These are phyloP conservation scores for Dissophora globulifera DNA, from an alignment of 192 early-diverging fungal species.

Conservation along the genomic window DNA sequence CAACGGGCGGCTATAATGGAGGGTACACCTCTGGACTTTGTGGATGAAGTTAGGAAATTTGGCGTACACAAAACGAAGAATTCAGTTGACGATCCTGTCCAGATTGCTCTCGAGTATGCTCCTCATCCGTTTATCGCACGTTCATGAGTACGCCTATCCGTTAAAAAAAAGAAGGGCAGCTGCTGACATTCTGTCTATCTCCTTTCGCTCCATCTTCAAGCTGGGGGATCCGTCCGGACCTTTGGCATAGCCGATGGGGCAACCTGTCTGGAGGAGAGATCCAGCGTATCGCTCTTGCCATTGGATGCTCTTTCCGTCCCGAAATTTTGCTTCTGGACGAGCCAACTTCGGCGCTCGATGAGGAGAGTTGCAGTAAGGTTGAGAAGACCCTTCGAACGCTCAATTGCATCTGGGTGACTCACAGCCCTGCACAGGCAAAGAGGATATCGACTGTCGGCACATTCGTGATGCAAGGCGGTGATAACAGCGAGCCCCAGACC, in stretches of 20 bases:
- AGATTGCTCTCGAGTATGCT: conserved; percentile 28
- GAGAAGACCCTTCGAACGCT: conserved; percentile 72
- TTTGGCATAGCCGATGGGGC: conserved; percentile 82
- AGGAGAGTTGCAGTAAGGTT: conserved; percentile 71
- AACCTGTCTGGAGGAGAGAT: conserved; percentile 88
- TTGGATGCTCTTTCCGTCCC: conserved; percentile 80
- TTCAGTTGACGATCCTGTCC: conserved; percentile 67
- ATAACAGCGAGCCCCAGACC: conserved; percentile 1
- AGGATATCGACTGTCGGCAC: conserved; percentile 62
- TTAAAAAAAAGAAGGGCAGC: no score
- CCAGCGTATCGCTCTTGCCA: conserved; percentile 83
- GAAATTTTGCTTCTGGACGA: conserved; percentile 85
- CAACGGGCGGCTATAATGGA: conserved; percentile 75
- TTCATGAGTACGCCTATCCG: no score
- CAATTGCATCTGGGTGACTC: conserved; percentile 87
- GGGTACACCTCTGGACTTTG: conserved; percentile 79
- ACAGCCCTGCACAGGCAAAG: conserved; percentile 72
- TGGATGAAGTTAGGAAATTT: conserved; percentile 67
- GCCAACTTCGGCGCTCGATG: conserved; percentile 89
- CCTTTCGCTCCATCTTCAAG: conserved; percentile 20
- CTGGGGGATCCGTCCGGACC: conserved; percentile 75
- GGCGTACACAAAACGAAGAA: conserved; percentile 55
- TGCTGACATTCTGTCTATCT: no score
- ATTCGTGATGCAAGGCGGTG: conserved; percentile 33
- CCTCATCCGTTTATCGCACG: no score